Conservation (phyloP, 2,329 filamentous ascomycete species). For the Scedosporium boydii region DNA sequence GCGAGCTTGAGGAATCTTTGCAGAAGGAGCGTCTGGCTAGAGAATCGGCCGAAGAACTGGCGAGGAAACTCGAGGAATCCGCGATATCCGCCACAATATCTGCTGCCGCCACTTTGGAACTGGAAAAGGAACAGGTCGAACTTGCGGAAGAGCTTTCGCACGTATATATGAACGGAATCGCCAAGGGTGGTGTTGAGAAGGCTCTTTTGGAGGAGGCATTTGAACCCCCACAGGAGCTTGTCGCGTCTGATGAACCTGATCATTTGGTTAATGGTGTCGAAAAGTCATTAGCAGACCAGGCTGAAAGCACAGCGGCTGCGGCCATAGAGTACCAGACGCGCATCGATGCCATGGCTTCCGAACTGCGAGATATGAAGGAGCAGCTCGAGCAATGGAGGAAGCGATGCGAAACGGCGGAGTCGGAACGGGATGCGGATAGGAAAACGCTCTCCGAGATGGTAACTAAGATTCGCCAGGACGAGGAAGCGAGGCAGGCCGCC, state of each 20-base stretch:
- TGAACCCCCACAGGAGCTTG: conserved; percentile 30
- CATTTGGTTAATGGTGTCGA: conserved; percentile 1
- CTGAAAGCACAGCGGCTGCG: conserved; percentile 26
- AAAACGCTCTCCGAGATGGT: conserved; percentile 83
- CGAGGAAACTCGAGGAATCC: conserved; percentile 57
- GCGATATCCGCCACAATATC: conserved; percentile 17
- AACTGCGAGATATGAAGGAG: conserved; percentile 72
- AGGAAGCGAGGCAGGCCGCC: conserved; percentile 35
- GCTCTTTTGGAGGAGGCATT: conserved; percentile 35
- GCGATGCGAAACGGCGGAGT: conserved; percentile 72
- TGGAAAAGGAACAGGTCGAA: background rate
- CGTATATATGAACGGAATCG: conserved; percentile 26
- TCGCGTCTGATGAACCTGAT: conserved; percentile 14
- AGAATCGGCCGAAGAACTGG: conserved; percentile 74
- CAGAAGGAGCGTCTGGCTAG: conserved; percentile 72
- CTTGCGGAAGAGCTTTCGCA: background rate
- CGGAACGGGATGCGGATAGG: conserved; percentile 61
- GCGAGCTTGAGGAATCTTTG: conserved; percentile 63
- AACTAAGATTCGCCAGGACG: conserved; percentile 64
- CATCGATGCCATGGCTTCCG: conserved; percentile 65
- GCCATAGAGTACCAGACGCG: conserved; percentile 51
- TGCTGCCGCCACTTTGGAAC: background rate
- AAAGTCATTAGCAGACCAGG: conserved; percentile 14
- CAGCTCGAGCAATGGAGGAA: conserved; percentile 71
- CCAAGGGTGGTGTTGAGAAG: conserved; percentile 25